Evolutionary conservation across 176 grass and related monocot species (phyloP), one percentile per base, ranked within the genome.

Genomic region (Typha latifolia): DNA sequence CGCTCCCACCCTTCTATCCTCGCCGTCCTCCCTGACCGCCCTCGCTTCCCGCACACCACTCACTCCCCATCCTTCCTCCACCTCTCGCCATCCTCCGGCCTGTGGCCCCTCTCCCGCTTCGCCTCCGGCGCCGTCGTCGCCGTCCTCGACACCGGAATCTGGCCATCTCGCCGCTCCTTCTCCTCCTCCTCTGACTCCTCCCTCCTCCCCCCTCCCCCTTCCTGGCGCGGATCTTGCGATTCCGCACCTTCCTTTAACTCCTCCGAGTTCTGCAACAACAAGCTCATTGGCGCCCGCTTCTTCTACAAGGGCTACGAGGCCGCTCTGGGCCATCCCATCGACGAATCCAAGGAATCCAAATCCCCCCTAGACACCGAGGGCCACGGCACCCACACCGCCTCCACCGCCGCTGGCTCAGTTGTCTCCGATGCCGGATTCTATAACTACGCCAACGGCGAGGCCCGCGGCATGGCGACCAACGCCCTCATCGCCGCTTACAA

Each of bases 331-430:
- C 75, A 80, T 48, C 5, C 74, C 52, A 89, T 95, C 4, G 67
- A 95, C 34, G 90, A 95, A 70, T 63, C 82, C 2, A n/a, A 43
- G 21, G 90, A 95, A 69, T 95, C 90, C 68, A 67, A 23, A 12
- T 91, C 90, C 55, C 90, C 90, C n/a, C 32, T 88, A 6, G 90
- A 94, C 48, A 87, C 83, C 23, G 80, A 96, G 71, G 91, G 87
- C 23, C 91, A 96, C 32, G 91, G 87, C n/a, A 96, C 84, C 53
- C 91, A 96, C 81, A 96, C 86, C 12, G 84, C 86, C 14, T 96
- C 86, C 67, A 96, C 86, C 3, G 84, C 81, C 51, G 84, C 91
- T 1, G 91, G 91, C 0, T 71, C 84, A 14, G 13, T 74, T 4
- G 73, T 84, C 23, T 0, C 16, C 14, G 62, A 50, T 14, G 78